These are phyloP conservation scores for Leptographium procerum DNA, from an alignment of 2,329 filamentous ascomycete genomes.

Conservation along the genomic window DNA sequence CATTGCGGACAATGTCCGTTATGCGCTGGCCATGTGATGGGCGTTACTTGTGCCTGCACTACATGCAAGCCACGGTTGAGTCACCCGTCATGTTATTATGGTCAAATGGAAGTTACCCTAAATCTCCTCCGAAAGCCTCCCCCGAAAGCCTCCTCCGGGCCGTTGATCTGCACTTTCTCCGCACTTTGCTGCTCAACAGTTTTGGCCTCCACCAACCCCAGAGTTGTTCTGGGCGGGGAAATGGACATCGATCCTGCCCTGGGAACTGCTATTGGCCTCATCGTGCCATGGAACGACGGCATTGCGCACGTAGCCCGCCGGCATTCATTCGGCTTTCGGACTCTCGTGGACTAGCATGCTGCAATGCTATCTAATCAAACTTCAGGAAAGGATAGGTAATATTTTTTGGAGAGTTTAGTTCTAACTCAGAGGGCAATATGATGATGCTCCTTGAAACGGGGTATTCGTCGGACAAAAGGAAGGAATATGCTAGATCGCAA, in stretches of 20 bases:
- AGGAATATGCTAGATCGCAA: background rate
- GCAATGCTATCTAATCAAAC: no score
- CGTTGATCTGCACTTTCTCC: background rate
- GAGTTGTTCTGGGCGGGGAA: background rate
- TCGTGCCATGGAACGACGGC: background rate
- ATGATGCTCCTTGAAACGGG: background rate
- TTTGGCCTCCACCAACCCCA: background rate
- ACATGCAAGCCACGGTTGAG: no score
- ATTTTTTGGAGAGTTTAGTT: background rate
- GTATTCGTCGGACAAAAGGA: slow-evolving; percentile 1
- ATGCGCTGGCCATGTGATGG: no score
- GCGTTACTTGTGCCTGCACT: no score
- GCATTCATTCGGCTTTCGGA: background rate
- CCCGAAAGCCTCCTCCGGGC: background rate
- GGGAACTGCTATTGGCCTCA: no score
- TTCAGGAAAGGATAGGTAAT: background rate
- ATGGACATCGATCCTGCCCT: no score
- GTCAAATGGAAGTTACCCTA: no score
- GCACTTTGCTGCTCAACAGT: background rate
- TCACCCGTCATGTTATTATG: no score
- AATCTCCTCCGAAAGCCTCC: background rate
- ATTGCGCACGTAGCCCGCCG: background rate
- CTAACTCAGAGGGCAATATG: background rate
- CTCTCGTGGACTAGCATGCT: background rate
- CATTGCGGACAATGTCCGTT: no score